phyloP scores from a whole-genome alignment of 768 basidiomycete genomes.

The Hericium rajendrae region DNA sequence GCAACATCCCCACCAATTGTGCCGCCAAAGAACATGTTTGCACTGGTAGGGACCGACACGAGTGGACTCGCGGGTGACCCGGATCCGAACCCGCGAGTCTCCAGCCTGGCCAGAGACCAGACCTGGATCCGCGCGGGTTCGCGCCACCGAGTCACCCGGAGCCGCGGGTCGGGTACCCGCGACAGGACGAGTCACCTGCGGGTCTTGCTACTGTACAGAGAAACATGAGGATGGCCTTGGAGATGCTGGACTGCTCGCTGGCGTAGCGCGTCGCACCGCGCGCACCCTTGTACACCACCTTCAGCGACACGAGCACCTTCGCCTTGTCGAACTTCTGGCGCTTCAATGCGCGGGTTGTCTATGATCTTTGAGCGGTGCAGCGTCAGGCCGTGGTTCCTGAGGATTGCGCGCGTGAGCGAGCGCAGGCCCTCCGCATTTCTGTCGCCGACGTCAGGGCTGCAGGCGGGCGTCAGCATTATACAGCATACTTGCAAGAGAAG shows the following conservation, averaged over 20 bases:
- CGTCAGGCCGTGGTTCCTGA: slow-evolving; percentile 91
- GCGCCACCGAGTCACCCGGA: too few relatives aligned
- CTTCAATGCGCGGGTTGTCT: slow-evolving; percentile 94
- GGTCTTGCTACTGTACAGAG: too few relatives aligned
- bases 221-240: too few relatives aligned
- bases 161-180: too few relatives aligned
- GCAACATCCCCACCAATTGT: too few relatives aligned
- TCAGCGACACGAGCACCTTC: slow-evolving; percentile 82
- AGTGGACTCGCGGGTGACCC: too few relatives aligned
- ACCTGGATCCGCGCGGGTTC: too few relatives aligned
- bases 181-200: too few relatives aligned
- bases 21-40: too few relatives aligned
- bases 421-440: slow-evolving; percentile 61
- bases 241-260: slow-evolving; percentile 52
- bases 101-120: too few relatives aligned
- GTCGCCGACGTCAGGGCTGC: slow-evolving; percentile 27
- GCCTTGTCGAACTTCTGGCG: slow-evolving; percentile 88
- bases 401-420: slow-evolving; percentile 79
- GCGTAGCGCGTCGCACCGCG: slow-evolving; percentile 63
- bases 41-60: too few relatives aligned
- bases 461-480: not conserved
- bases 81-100: too few relatives aligned
- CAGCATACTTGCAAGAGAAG: not conserved
- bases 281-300: slow-evolving; percentile 92
- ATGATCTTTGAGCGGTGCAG: slow-evolving; percentile 81